Evolutionary conservation across 306 rosid genomes (phyloP).

Genomic region (Ormosia semicastrata): DNA sequence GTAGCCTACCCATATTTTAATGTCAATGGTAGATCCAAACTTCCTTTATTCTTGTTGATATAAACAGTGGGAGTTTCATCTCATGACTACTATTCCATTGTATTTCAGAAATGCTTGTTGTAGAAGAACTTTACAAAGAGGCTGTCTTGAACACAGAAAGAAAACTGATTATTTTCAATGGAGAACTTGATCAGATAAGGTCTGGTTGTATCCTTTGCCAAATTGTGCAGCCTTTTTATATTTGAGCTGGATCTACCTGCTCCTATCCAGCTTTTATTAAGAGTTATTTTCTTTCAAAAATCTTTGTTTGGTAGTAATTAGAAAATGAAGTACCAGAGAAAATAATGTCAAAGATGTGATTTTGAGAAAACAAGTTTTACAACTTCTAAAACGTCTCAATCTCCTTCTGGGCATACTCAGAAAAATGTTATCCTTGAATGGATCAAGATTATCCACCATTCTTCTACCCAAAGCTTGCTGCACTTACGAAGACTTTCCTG

Average conservation of each 20-base stretch:
- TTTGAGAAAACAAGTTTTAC: not conserved
- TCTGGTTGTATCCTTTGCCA: slow-evolving; percentile 95
- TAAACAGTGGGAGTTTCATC: slow-evolving; percentile 9
- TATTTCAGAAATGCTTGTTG: slow-evolving; percentile 89
- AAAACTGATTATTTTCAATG: slow-evolving; percentile 82
- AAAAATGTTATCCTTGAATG: slow-evolving; percentile 43
- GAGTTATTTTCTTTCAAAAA: not conserved
- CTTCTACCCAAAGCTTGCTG: slow-evolving; percentile 87
- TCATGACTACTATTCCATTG: slow-evolving; percentile 21
- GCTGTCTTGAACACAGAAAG: slow-evolving; percentile 79
- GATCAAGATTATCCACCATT: slow-evolving; percentile 80
- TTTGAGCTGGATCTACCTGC: not conserved
- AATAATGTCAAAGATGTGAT: not conserved
- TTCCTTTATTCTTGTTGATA: slow-evolving; percentile 19
- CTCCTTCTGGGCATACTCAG: not conserved
- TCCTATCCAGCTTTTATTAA: not conserved
- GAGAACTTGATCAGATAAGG: slow-evolving; percentile 94
- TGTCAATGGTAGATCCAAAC: slow-evolving; percentile 72
- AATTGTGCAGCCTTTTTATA: not conserved
- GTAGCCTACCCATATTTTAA: slow-evolving; percentile 94
- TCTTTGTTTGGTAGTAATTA: not conserved
- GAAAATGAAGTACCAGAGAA: not conserved
- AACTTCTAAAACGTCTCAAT: not conserved
- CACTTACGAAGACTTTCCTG: slow-evolving; percentile 69
- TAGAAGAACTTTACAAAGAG: slow-evolving; percentile 91